Evolutionary conservation across 805 yeast species (phyloP).

Genomic region (Peterozyma xylosa): DNA sequence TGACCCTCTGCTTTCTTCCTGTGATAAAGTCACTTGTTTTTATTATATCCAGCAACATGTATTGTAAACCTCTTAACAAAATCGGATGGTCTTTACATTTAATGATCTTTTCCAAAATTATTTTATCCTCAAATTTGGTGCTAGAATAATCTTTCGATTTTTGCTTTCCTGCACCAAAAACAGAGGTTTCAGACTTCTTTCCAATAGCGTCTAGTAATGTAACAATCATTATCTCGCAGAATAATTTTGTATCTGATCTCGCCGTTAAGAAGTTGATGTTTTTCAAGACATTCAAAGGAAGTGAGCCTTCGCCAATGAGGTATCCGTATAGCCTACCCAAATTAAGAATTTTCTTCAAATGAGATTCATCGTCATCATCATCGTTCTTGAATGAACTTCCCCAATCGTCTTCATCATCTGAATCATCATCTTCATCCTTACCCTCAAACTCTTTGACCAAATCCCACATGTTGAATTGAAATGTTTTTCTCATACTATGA

Average conservation of each 20-base stretch:
- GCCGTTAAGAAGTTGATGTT: constrained; percentile 68
- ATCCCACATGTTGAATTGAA: constrained; percentile 91
- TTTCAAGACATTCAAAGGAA: constrained; percentile 67
- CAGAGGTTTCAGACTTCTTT: constrained; percentile 47
- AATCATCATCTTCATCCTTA: constrained; percentile 37
- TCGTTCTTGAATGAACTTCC: constrained; percentile 16
- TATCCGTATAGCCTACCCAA: constrained; percentile 77
- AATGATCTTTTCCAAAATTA: constrained; percentile 26
- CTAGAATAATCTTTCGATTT: constrained; percentile 20
- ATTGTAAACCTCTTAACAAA: constrained; percentile 59
- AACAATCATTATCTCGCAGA: constrained; percentile 67
- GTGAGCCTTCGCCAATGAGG: constrained; percentile 62
- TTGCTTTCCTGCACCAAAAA: constrained; percentile 34
- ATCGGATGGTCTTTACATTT: constrained; percentile 53
- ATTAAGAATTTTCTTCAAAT: constrained; percentile 55
- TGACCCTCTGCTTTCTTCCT: constrained; percentile 45
- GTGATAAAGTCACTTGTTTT: constrained; percentile 36
- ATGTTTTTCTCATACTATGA: constrained; percentile 70
- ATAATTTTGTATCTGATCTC: constrained; percentile 51
- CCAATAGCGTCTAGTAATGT: constrained; percentile 60
- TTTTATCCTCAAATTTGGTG: constrained; percentile 24
- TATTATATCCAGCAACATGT: constrained; percentile 44
- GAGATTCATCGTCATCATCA: constrained; percentile 35
- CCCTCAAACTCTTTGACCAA: constrained; percentile 63
- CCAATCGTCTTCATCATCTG: constrained; percentile 27